Percentiles rank a stretch among this genome's conserved stretches.
These are phyloP conservation scores for Aegilops speltoides DNA, from an alignment of 176 grass and related monocot genomes.

Conservation along the genomic window DNA sequence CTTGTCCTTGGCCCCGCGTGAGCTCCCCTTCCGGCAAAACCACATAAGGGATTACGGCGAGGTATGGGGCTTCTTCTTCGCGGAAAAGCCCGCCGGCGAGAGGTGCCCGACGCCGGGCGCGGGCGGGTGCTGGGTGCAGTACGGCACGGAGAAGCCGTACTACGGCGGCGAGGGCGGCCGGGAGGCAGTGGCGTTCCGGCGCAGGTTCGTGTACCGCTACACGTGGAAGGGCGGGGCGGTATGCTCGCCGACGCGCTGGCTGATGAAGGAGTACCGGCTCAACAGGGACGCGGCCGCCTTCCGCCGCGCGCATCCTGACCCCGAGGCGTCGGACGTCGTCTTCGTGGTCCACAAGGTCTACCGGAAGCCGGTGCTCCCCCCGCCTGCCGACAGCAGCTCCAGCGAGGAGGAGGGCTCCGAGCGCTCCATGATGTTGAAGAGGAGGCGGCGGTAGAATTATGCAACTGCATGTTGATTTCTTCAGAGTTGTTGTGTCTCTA, in stretches of 20 bases:
- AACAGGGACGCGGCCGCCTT: neutral
- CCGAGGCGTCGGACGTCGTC: neutral
- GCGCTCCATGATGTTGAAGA: neutral
- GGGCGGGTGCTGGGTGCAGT: neutral
- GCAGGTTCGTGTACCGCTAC: neutral
- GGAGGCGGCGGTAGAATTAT: neutral
- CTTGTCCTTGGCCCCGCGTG: neutral
- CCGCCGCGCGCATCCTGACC: neutral
- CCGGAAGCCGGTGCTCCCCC: neutral
- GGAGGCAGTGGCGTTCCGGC: neutral
- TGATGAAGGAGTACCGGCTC: slow-evolving; percentile 23
- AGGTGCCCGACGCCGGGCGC: neutral
- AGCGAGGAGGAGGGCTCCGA: neutral
- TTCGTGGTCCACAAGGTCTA: slow-evolving; percentile 3
- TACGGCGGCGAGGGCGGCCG: neutral
- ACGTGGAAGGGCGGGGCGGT: neutral
- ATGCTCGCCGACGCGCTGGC: neutral
- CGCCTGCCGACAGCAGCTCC: neutral
- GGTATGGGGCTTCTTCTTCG: slow-evolving; percentile 14
- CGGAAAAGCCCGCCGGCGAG: neutral
- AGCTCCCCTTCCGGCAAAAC: neutral
- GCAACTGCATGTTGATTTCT: neutral
- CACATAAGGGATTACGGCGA: neutral
- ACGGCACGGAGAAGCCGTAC: neutral
- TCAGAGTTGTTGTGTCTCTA: neutral